Evolutionary conservation across 106 monocot species (phyloP), one percentile per base, ranked within the genome.

Genomic region (Chionographis japonica): DNA sequence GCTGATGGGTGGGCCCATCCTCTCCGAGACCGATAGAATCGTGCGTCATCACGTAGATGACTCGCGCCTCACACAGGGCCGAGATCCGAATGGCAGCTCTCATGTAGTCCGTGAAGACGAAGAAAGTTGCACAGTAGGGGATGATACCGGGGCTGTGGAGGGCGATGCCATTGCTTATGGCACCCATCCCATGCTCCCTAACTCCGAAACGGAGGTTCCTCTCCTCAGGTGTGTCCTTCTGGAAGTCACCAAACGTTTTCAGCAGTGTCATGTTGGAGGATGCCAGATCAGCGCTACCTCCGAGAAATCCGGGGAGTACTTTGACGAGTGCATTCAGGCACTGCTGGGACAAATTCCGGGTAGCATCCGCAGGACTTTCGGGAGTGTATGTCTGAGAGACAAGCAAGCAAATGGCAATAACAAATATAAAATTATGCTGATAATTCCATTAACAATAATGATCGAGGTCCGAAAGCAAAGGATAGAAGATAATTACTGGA

Each of bases 41-140:
- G 54, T 90, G 90, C 15, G 90, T 90, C 90, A 90, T 90, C 59
- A 90, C 85, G 62, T 80, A 86, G 62, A 90, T 86, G 14, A 90
- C 86, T 54, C 90, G 60, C 2, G 80, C 77, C n/a, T 83, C 83
- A 39, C 54, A 80, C 62, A 90, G 59, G 12, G 90, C 90, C 0
- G 90, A 77, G 65, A 90, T 80, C 53, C 90, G 74, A n/a, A 90
- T 90, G 59, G 90, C 74, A n/a, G 78, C 86, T 39, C 90, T 76
- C 90, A 90, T 90, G 79, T 90, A 90, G 75, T 90, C 90, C 0
- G 90, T 90, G 83, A 90, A 90, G 56, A 86, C 86, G 49, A 90
- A 90, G 77, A 90, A 90, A n/a, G 90, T 90, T n/a, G 90, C 90
- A 66, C 90, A 90, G 75, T 90, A 90, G 8, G 90, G 90, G 58